phyloP scores from a whole-genome alignment of 768 basidiomycete species.

The Psilocybe tampanensis region DNA sequence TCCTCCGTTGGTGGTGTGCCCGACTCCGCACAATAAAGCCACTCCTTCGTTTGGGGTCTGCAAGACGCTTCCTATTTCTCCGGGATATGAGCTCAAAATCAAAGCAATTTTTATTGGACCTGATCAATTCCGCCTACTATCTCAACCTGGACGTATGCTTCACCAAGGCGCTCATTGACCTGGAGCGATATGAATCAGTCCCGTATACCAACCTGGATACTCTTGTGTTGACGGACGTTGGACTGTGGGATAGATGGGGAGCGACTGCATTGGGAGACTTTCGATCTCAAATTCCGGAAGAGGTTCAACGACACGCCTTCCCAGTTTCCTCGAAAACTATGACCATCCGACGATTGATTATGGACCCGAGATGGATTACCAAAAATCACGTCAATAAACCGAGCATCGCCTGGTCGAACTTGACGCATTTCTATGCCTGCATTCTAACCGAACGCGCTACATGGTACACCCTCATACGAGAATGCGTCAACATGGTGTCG shows the following conservation, averaged over 20 bases:
- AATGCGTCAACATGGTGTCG: background rate
- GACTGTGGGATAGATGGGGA: too few relatives aligned
- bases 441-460: too few relatives aligned
- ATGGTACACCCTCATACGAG: background rate
- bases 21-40: background rate
- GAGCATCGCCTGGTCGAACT: background rate
- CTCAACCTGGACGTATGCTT: background rate
- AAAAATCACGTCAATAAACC: background rate
- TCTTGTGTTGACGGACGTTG: background rate
- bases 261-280: too few relatives aligned
- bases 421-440: background rate
- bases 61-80: background rate
- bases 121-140: background rate
- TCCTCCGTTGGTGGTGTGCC: background rate
- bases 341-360: background rate
- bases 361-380: background rate
- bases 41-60: background rate
- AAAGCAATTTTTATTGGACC: background rate
- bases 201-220: background rate
- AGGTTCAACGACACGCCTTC: background rate
- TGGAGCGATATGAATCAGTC: background rate
- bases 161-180: background rate
- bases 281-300: background rate
- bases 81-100: background rate
- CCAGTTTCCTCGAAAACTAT: background rate